phyloP scores from a whole-genome alignment of 2,329 filamentous ascomycete species.

The Monilinia aucupariae region DNA sequence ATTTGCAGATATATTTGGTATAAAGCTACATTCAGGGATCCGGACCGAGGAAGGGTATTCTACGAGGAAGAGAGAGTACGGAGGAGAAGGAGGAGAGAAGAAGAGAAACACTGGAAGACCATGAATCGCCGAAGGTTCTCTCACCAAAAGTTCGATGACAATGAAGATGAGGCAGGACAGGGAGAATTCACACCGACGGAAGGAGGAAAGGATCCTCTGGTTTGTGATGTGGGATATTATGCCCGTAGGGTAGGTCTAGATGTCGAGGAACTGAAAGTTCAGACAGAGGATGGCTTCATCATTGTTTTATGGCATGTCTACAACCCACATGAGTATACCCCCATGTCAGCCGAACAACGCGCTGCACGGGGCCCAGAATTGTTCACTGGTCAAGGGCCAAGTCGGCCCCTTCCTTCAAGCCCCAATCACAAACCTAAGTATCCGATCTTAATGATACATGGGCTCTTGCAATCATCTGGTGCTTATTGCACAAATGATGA shows the following conservation, averaged over 20 bases:
- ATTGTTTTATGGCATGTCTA: slow-evolving; percentile 87
- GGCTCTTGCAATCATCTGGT: slow-evolving; percentile 79
- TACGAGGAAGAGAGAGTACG: slow-evolving; percentile 65
- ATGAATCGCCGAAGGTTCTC: slow-evolving; percentile 39
- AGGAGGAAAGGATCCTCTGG: slow-evolving; percentile 71
- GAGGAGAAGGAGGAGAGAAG: slow-evolving; percentile 49
- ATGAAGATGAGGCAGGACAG: slow-evolving; percentile 42
- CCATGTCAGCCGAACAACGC: slow-evolving; percentile 45
- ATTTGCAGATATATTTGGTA: slow-evolving; percentile 46
- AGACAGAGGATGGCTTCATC: slow-evolving; percentile 91
- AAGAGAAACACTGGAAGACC: slow-evolving; percentile 57
- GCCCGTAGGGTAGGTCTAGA: slow-evolving; percentile 82
- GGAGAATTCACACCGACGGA: slow-evolving; percentile 62
- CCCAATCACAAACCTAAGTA: slow-evolving; percentile 49
- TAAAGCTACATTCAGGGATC: slow-evolving; percentile 53
- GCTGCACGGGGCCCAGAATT: slow-evolving; percentile 54
- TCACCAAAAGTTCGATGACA: slow-evolving; percentile 31
- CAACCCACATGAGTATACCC: slow-evolving; percentile 68
- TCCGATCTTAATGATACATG: slow-evolving; percentile 81
- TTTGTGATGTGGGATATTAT: slow-evolving; percentile 80
- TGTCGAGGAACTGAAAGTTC: slow-evolving; percentile 73
- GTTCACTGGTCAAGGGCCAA: slow-evolving; percentile 47
- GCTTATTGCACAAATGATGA: slow-evolving; percentile 90
- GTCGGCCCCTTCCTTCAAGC: slow-evolving; percentile 36
- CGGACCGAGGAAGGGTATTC: slow-evolving; percentile 60